phyloP scores from a whole-genome alignment of 441 rosid genomes.

The Gossypium gossypioides region DNA sequence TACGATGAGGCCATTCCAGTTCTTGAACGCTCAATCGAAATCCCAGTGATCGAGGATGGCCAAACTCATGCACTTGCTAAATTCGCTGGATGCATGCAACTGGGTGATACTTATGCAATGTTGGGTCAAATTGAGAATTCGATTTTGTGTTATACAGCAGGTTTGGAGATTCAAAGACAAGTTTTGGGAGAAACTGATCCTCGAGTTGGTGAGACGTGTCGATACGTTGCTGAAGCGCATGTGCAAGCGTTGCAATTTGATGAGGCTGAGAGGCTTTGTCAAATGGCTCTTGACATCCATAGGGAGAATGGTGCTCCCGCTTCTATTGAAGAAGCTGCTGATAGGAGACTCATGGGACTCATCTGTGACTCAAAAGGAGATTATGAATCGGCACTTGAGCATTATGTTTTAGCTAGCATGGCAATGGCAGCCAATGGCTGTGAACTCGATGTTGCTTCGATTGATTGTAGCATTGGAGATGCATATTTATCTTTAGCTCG shows the following conservation, averaged over 20 bases:
- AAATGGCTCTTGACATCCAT: slow-evolving; percentile 68
- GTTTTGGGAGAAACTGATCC: slow-evolving; percentile 62
- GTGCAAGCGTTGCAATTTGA: slow-evolving; percentile 76
- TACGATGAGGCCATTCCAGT: slow-evolving; percentile 58
- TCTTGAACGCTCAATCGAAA: slow-evolving; percentile 72
- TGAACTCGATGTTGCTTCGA: slow-evolving; percentile 64
- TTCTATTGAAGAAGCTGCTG: slow-evolving; percentile 77
- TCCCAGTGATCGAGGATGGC: slow-evolving; percentile 63
- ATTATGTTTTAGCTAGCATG: slow-evolving; percentile 77
- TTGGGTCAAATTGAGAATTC: slow-evolving; percentile 86
- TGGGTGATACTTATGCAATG: slow-evolving; percentile 74
- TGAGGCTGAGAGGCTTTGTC: slow-evolving; percentile 69
- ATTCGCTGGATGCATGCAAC: slow-evolving; percentile 88
- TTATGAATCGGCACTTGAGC: slow-evolving; percentile 72
- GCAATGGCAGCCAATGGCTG: slow-evolving; percentile 68
- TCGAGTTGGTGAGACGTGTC: slow-evolving; percentile 69
- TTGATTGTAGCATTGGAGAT: slow-evolving; percentile 88
- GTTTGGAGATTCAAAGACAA: slow-evolving; percentile 79
- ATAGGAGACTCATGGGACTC: slow-evolving; percentile 78
- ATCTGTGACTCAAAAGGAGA: slow-evolving; percentile 72
- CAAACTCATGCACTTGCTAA: slow-evolving; percentile 77
- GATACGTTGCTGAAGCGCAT: slow-evolving; percentile 78
- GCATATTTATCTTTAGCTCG: slow-evolving; percentile 67
- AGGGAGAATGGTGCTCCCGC: slow-evolving; percentile 47
- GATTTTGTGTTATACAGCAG: slow-evolving; percentile 61